These are phyloP conservation scores for Powellomyces hirtus DNA, from an alignment of 192 early-diverging fungal genomes.

Conservation along the genomic window DNA sequence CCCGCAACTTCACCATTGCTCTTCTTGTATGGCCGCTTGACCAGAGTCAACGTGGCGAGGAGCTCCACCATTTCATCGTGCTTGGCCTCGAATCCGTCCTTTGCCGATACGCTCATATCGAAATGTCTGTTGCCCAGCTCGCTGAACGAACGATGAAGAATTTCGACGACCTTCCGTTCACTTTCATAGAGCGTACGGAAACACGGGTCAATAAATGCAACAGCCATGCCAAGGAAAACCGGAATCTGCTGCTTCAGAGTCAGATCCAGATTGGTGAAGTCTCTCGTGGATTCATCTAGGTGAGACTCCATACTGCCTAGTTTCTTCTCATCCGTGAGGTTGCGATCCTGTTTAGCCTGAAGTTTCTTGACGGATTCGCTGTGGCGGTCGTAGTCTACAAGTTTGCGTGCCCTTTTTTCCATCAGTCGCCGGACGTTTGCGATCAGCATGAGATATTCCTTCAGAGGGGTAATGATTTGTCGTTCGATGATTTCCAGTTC, in stretches of 20 bases:
- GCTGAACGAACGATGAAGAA: constrained; percentile 5
- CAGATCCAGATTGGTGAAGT: constrained; percentile 83
- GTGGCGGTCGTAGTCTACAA: constrained; percentile 90
- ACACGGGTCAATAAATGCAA: constrained; percentile 83
- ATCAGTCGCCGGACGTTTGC: constrained; percentile 80
- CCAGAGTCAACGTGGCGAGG: constrained; percentile 13
- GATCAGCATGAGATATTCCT: constrained; percentile 73
- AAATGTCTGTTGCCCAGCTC: constrained; percentile 26
- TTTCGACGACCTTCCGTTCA: constrained; percentile 64
- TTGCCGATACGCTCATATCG: constrained; percentile 13
- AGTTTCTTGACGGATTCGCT: constrained; percentile 70
- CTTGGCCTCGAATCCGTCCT: constrained; percentile 18
- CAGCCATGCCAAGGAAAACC: constrained; percentile 68
- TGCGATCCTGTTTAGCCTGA: constrained; percentile 48
- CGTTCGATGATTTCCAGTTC: constrained; percentile 74
- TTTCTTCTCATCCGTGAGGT: constrained; percentile 43
- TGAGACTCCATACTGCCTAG: constrained; percentile 60
- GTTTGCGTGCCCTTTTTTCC: constrained; percentile 86
- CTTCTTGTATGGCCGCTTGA: constrained; percentile 11
- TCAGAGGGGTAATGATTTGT: constrained; percentile 71
- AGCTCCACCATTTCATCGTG: constrained; percentile 12
- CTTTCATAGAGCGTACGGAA: constrained; percentile 81
- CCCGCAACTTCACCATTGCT: not conserved
- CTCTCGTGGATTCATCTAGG: constrained; percentile 76
- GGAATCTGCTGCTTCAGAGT: constrained; percentile 79